Evolutionary conservation across 208 protist genomes (phyloP).

Genomic region (Leishmania guyanensis): DNA sequence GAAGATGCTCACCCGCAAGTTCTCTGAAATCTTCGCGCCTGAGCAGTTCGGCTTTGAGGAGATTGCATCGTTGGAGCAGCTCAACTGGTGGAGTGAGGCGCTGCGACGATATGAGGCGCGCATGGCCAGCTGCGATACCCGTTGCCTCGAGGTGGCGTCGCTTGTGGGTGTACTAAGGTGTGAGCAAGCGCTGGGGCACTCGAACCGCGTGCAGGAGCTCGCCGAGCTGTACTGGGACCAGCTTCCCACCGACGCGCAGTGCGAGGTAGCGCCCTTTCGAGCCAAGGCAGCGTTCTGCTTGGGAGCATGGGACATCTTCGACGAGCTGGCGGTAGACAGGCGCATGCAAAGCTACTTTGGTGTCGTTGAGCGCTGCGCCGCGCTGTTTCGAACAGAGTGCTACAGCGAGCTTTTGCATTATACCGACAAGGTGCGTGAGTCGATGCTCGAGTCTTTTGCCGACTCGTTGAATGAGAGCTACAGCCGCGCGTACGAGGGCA

Average conservation of each 20-base stretch:
- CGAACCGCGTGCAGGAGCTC: slow-evolving; percentile 55
- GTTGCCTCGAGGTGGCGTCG: slow-evolving; percentile 50
- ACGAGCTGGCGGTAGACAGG: slow-evolving; percentile 51
- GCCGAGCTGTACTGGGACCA: slow-evolving; percentile 68
- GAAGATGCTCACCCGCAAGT: slow-evolving; percentile 75
- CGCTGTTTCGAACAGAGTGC: slow-evolving; percentile 59
- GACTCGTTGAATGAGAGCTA: slow-evolving; percentile 90
- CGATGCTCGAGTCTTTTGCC: slow-evolving; percentile 74
- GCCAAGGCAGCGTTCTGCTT: slow-evolving; percentile 84
- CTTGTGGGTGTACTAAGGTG: slow-evolving; percentile 81
- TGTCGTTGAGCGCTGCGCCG: slow-evolving; percentile 78
- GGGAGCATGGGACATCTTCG: slow-evolving; percentile 79
- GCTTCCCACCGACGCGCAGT: slow-evolving; percentile 46
- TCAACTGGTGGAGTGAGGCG: slow-evolving; percentile 88
- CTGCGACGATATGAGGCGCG: slow-evolving; percentile 71
- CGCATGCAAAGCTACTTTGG: slow-evolving; percentile 55
- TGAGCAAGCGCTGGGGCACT: slow-evolving; percentile 79
- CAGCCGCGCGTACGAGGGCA: slow-evolving; percentile 89
- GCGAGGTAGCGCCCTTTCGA: slow-evolving; percentile 72
- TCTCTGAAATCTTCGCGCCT: slow-evolving; percentile 73
- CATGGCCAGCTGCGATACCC: slow-evolving; percentile 45
- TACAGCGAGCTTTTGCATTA: slow-evolving; percentile 67
- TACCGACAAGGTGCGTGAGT: slow-evolving; percentile 59
- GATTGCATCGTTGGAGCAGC: slow-evolving; percentile 83
- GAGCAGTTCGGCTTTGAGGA: slow-evolving; percentile 84